Base-by-base conservation (phyloP, 371 early-diverging fungal genomes). In the Rhizopus stolonifer region DNA sequence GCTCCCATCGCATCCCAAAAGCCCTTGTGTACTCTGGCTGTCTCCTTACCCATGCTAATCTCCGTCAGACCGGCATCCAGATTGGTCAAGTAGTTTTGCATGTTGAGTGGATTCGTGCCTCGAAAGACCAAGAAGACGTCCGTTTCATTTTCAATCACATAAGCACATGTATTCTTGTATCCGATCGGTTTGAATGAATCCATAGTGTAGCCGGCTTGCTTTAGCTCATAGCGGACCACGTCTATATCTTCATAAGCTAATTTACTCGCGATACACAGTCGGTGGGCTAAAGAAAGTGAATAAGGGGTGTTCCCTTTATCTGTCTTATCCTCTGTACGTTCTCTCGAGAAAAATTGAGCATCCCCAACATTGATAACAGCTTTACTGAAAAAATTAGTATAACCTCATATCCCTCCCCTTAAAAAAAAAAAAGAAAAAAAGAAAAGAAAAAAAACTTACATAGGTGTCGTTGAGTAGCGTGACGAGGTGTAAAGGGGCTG, bases 81-180 rank as follows among this genome's bases (percentile, higher is more conserved):
- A 43, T 81, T 79, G 11, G 82, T 81, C 31, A 79, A 72, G 49
- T 73, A 79, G 39, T 81, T 75, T 57, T 81, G 82, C 25, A 81
- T 74, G 49, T 81, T 81, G 24, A 81, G 56, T n/a, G 82, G 82
- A 49, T 81, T 79, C 7, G 82, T 81, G n/a, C 79, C 82, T 55
- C 82, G 70, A 50, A 81, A 81, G 3, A 81, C 79, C 0, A 81
- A 53, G 10, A 81, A 45, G 21, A 81, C 69, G n/a, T 75, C 74
- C 31, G 76, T 62, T n/a, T 74, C 70, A 46, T 77, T 79, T 52
- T 73, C 78, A 10, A 74, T 72, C 55, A 72, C 70, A 45, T 75
- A 81, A 32, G 76, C 79, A 56, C 76, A 77, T 7, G 72, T 69
- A 45, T 81, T 81, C 79, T 62, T 75, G 60, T 80, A 82, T 10